Evolutionary conservation across 2,329 filamentous ascomycete species (phyloP).

Genomic region (Raffaelea arxii): DNA sequence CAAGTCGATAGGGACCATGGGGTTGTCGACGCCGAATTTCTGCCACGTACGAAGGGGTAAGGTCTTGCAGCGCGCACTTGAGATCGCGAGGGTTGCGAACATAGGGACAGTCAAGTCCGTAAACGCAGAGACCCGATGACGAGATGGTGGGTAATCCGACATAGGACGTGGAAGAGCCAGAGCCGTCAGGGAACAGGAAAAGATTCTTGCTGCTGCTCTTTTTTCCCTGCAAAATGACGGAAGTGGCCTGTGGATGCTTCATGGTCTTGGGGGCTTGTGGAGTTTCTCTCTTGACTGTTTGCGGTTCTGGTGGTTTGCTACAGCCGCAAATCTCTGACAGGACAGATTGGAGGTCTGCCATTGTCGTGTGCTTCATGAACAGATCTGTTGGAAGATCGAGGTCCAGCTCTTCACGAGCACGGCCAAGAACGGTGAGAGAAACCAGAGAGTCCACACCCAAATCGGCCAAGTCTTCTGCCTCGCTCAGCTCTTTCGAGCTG

Average conservation of each 20-base stretch:
- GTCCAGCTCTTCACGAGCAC: background rate
- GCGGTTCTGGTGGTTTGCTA: no score
- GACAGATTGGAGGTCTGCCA: background rate
- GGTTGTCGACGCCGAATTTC: conserved; percentile 17
- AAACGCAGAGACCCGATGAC: background rate
- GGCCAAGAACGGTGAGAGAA: background rate
- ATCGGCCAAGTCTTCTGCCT: background rate
- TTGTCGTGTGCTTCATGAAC: background rate
- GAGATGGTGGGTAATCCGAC: background rate
- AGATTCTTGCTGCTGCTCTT: background rate
- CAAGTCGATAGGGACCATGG: conserved; percentile 15
- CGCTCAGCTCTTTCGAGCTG: background rate
- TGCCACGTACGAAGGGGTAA: background rate
- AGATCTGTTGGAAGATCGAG: background rate
- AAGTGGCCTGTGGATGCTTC: no score
- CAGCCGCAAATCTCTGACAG: background rate
- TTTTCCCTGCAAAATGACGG: background rate
- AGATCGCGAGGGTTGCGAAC: background rate
- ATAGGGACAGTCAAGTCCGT: conserved; percentile 1
- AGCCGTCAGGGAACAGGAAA: background rate
- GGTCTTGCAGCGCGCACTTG: background rate
- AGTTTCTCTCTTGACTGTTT: no score
- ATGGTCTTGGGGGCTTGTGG: no score
- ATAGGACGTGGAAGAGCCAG: background rate
- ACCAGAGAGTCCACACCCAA: conserved; percentile 1